These are phyloP conservation scores for Cryoendolithus antarcticus DNA, from an alignment of 2,329 filamentous ascomycete genomes.

Conservation along the genomic window DNA sequence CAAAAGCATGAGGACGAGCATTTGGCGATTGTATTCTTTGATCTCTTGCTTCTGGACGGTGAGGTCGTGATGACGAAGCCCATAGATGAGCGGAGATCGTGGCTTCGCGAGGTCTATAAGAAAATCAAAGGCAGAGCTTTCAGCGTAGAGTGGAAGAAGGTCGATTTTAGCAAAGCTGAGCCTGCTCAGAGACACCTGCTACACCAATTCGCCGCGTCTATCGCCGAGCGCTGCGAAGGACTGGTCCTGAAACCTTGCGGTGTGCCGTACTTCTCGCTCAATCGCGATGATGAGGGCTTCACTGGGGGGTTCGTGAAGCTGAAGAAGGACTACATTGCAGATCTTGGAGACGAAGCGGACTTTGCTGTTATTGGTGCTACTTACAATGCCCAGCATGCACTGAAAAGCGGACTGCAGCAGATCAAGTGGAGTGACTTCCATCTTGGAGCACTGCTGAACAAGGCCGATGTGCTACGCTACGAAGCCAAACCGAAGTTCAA, in stretches of 20 bases:
- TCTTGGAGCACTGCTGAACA: constrained; percentile 63
- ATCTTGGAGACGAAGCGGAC: constrained; percentile 71
- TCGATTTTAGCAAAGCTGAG: constrained; percentile 48
- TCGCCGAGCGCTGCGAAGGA: constrained; percentile 59
- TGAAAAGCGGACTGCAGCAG: constrained; percentile 37
- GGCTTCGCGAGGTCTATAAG: constrained; percentile 45
- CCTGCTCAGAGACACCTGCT: constrained; percentile 45
- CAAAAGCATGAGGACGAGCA: constrained; percentile 43
- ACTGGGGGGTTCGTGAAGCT: constrained; percentile 53
- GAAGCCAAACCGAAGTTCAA: constrained; percentile 47
- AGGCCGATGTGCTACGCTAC: constrained; percentile 42
- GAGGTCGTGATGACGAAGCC: constrained; percentile 38
- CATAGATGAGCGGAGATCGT: constrained; percentile 48
- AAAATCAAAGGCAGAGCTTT: constrained; percentile 50
- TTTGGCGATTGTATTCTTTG: constrained; percentile 50
- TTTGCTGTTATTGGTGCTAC: constrained; percentile 67
- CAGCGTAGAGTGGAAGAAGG: constrained; percentile 51
- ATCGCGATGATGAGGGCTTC: constrained; percentile 8
- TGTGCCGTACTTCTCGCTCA: constrained; percentile 55
- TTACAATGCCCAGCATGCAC: constrained; percentile 53
- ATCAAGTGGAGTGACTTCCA: constrained; percentile 66
- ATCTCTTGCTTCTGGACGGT: constrained; percentile 46
- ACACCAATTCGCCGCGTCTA: constrained; percentile 53
- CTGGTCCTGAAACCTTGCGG: constrained; percentile 60
- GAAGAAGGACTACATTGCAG: constrained; percentile 73